Evolutionary conservation across 2,329 filamentous ascomycete species (phyloP).

Genomic region (Colletotrichum lupini): DNA sequence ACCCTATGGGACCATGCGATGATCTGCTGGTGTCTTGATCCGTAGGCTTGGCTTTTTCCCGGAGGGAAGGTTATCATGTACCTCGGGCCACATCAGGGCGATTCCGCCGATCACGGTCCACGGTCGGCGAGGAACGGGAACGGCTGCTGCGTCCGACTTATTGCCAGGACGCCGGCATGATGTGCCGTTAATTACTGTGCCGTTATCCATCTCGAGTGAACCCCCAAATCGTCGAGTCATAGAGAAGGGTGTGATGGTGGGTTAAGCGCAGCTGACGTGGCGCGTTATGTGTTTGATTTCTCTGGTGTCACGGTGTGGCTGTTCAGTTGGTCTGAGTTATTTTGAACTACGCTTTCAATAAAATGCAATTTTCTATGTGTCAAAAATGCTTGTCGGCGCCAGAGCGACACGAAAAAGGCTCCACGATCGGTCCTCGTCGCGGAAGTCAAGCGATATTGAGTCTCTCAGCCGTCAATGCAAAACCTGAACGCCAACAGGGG

Average conservation of each 20-base stretch:
- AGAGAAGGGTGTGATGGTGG: neutral
- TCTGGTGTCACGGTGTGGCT: neutral
- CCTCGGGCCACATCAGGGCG: neutral
- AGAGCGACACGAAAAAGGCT: neutral
- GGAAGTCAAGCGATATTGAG: constrained; percentile 23
- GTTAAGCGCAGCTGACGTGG: constrained; percentile 10
- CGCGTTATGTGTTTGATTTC: neutral
- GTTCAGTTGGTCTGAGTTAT: neutral
- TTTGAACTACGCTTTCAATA: constrained; percentile 1
- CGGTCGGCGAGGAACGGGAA: neutral
- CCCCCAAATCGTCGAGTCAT: constrained; percentile 8
- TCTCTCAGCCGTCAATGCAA: constrained; percentile 5
- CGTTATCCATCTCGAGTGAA: neutral
- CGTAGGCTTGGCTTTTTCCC: neutral
- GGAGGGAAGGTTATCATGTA: constrained; percentile 6
- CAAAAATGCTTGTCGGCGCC: neutral
- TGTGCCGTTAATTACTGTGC: constrained; percentile 5
- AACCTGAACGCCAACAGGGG: neutral
- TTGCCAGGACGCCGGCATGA: neutral
- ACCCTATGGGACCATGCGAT: constrained; percentile 6
- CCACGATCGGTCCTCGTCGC: constrained; percentile 4
- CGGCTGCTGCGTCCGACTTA: neutral
- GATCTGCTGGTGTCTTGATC: constrained; percentile 21
- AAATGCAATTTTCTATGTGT: neutral
- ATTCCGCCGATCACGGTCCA: neutral